phyloP scores from a whole-genome alignment of 2,329 filamentous ascomycete genomes.

The Annulohypoxylon truncatum region DNA sequence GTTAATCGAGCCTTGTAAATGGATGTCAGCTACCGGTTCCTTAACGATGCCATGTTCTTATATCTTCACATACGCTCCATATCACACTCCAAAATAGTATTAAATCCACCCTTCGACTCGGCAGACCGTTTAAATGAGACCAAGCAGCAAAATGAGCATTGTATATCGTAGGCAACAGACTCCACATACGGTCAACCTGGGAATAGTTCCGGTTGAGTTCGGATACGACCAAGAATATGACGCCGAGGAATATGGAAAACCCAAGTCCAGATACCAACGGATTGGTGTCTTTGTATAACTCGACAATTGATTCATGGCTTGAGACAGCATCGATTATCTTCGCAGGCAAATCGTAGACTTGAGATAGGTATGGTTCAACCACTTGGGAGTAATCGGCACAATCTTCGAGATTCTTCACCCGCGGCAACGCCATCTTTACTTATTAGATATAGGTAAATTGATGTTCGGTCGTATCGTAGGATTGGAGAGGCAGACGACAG shows the following conservation, averaged over 20 bases:
- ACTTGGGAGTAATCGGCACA: conserved; percentile 81
- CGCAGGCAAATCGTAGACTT: conserved; percentile 76
- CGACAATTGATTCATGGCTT: conserved; percentile 70
- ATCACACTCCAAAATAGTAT: conserved; percentile 75
- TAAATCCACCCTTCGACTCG: conserved; percentile 77
- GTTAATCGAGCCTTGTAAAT: conserved; percentile 76
- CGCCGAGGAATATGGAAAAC: conserved; percentile 76
- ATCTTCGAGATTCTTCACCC: conserved; percentile 76
- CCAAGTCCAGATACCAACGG: conserved; percentile 82
- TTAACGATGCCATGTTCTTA: conserved; percentile 4
- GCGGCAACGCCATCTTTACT: conserved; percentile 73
- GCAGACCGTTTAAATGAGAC: conserved; percentile 79
- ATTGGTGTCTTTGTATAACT: conserved; percentile 86
- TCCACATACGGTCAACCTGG: conserved; percentile 96
- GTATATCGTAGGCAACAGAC: conserved; percentile 87
- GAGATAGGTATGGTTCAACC: conserved; percentile 78
- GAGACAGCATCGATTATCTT: conserved; percentile 70
- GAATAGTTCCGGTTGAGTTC: conserved; percentile 95
- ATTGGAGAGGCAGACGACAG: not conserved
- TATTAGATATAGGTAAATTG: not conserved
- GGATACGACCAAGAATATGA: conserved; percentile 78
- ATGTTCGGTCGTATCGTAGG: conserved; percentile 1
- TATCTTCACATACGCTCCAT: conserved; percentile 76
- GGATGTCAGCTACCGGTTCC: conserved; percentile 41
- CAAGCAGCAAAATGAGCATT: conserved; percentile 87